These are phyloP conservation scores for Pseudotsuga menziesii DNA, from an alignment of 75 land plant genomes.

Conservation along the genomic window DNA sequence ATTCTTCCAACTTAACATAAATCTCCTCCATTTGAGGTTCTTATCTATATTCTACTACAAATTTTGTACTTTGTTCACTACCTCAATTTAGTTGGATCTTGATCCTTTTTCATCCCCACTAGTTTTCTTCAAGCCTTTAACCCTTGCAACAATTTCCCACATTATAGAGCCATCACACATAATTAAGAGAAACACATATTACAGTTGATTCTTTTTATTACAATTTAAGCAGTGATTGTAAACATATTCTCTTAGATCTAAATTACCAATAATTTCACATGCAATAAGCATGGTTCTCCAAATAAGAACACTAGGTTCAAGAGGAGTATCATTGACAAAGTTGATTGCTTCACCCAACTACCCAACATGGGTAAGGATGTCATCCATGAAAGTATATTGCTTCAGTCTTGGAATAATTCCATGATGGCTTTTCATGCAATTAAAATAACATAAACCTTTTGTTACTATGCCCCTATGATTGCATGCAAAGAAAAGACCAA, in stretches of 20 bases:
- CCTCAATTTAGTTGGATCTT: slow-evolving; percentile 58
- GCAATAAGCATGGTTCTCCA: slow-evolving; percentile 54
- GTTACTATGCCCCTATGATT: slow-evolving; percentile 52
- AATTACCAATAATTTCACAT: slow-evolving; percentile 21
- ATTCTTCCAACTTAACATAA: slow-evolving; percentile 12
- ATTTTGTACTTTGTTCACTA: slow-evolving; percentile 40
- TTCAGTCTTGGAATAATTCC: slow-evolving; percentile 28
- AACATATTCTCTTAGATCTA: slow-evolving; percentile 44
- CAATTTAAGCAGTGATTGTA: slow-evolving; percentile 40
- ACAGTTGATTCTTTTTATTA: slow-evolving; percentile 43
- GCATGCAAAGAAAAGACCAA: slow-evolving; percentile 56
- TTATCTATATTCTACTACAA: slow-evolving; percentile 39
- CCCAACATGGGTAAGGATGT: slow-evolving; percentile 50
- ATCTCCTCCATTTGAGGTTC: slow-evolving; percentile 31
- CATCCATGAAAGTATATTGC: no score
- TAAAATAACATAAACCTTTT: slow-evolving; percentile 32
- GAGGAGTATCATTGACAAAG: slow-evolving; percentile 32
- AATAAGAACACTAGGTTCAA: slow-evolving; percentile 36
- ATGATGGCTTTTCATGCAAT: slow-evolving; percentile 30
- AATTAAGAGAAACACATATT: slow-evolving; percentile 37
- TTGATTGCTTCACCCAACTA: slow-evolving; percentile 43
- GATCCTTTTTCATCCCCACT: slow-evolving; percentile 48
- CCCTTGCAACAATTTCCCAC: slow-evolving; percentile 37
- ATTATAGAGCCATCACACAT: slow-evolving; percentile 30
- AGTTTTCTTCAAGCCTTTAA: slow-evolving; percentile 30